Conservation (phyloP, 164 flowering plant genomes). For the Platanus orientalis region DNA sequence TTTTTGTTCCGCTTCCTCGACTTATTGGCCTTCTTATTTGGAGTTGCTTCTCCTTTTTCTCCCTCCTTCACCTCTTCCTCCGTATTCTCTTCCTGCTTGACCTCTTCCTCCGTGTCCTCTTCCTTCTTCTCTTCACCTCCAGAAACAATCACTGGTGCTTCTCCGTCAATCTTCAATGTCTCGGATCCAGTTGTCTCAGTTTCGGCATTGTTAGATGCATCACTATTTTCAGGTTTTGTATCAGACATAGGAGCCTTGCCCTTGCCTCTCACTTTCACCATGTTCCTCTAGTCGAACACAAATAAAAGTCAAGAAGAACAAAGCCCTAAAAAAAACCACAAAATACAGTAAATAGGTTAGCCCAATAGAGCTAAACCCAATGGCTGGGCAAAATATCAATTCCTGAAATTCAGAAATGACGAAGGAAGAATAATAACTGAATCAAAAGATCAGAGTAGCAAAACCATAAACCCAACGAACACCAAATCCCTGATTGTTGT, state of each 20-base stretch:
- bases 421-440: too few relatives aligned
- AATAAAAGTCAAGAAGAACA: too few relatives aligned
- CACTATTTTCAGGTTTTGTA: background rate
- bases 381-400: too few relatives aligned
- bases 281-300: background rate
- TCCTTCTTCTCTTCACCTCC: conserved; percentile 4
- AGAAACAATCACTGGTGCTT: background rate
- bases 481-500: too few relatives aligned
- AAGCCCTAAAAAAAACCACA: too few relatives aligned
- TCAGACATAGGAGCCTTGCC: background rate
- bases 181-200: background rate
- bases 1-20: conserved; percentile 14
- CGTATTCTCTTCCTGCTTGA: conserved; percentile 11
- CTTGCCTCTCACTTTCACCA: background rate
- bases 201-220: background rate
- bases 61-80: conserved; percentile 10
- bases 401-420: too few relatives aligned
- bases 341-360: too few relatives aligned
- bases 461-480: too few relatives aligned
- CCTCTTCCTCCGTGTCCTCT: too few relatives aligned
- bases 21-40: conserved; percentile 10
- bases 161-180: conserved; percentile 3
- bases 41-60: conserved; percentile 10
- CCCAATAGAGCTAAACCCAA: too few relatives aligned
- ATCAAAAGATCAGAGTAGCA: too few relatives aligned